phyloP scores from a whole-genome alignment of 1,284 basidiomycete species.

The Tilletia indica region DNA sequence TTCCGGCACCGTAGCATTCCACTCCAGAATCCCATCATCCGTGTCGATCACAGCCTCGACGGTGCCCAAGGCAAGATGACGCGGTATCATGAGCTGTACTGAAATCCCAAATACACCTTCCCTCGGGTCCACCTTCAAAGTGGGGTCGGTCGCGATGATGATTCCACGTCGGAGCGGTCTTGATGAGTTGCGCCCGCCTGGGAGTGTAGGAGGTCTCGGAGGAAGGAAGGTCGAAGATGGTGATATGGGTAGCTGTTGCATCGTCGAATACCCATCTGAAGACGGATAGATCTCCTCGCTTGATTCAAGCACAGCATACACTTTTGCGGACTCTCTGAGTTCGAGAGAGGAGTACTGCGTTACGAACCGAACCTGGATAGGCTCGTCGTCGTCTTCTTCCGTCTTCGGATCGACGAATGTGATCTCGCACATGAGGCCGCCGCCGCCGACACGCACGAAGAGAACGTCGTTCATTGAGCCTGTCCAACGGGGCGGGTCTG shows the following conservation, averaged over 20 bases:
- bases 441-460: neutral
- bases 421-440: neutral
- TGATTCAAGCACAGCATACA: neutral
- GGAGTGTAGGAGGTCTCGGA: neutral
- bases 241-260: neutral
- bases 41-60: neutral
- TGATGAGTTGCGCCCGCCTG: neutral
- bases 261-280: neutral
- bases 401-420: neutral
- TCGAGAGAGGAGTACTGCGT: neutral
- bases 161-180: neutral
- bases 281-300: neutral
- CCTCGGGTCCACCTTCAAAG: neutral
- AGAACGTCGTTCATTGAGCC: neutral
- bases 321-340: neutral
- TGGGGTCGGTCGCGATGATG: slow-evolving; percentile 4
- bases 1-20: neutral
- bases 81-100: neutral
- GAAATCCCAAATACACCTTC: neutral
- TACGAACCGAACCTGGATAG: neutral
- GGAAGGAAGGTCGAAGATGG: neutral
- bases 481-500: neutral
- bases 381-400: neutral
- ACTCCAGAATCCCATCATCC: neutral
- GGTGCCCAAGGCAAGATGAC: neutral